Percentiles rank a stretch among this genome's conserved stretches.
These are phyloP conservation scores for Coemansia erecta DNA, from an alignment of 192 early-diverging fungal genomes.

Conservation along the genomic window DNA sequence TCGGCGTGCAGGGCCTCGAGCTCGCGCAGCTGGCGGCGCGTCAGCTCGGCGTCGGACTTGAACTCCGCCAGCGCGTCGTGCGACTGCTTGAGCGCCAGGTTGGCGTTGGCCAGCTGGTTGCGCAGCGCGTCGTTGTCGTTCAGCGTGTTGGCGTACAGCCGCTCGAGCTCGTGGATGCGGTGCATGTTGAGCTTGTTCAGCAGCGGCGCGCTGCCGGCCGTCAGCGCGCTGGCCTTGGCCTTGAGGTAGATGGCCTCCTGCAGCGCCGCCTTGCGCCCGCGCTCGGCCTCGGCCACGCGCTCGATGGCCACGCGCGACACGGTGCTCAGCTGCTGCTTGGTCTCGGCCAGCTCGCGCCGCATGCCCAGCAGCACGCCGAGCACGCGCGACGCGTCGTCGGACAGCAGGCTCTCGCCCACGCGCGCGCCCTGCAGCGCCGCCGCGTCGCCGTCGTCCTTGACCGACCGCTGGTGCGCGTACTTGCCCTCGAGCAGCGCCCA, in stretches of 20 bases:
- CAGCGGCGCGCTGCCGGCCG: slow-evolving; percentile 26
- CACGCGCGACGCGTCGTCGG: slow-evolving; percentile 18
- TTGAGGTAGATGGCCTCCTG: slow-evolving; percentile 57
- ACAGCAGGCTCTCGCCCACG: slow-evolving; percentile 12
- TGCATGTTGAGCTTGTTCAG: slow-evolving; percentile 33
- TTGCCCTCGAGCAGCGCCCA: slow-evolving; percentile 31
- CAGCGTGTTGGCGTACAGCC: slow-evolving; percentile 48
- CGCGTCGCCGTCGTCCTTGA: slow-evolving; percentile 1
- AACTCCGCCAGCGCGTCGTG: slow-evolving; percentile 40
- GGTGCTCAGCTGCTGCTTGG: slow-evolving; percentile 47
- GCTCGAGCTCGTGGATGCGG: slow-evolving; percentile 51
- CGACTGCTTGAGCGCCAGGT: slow-evolving; percentile 41
- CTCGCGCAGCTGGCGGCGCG: slow-evolving; percentile 34
- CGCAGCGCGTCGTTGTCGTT: slow-evolving; percentile 53
- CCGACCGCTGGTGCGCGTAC: slow-evolving; percentile 28
- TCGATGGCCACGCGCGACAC: slow-evolving; percentile 50
- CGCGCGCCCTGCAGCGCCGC: slow-evolving; percentile 18
- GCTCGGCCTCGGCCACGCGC: slow-evolving; percentile 53
- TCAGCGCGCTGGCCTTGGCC: slow-evolving; percentile 49
- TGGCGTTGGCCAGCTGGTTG: slow-evolving; percentile 45
- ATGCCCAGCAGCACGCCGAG: slow-evolving; percentile 37
- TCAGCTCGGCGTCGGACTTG: slow-evolving; percentile 34
- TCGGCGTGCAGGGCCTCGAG: slow-evolving; percentile 33
- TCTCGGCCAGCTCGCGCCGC: slow-evolving; percentile 48
- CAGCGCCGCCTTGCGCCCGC: slow-evolving; percentile 47